phyloP scores from a whole-genome alignment of 2,329 filamentous ascomycete species.

The Trichoderma sp. region DNA sequence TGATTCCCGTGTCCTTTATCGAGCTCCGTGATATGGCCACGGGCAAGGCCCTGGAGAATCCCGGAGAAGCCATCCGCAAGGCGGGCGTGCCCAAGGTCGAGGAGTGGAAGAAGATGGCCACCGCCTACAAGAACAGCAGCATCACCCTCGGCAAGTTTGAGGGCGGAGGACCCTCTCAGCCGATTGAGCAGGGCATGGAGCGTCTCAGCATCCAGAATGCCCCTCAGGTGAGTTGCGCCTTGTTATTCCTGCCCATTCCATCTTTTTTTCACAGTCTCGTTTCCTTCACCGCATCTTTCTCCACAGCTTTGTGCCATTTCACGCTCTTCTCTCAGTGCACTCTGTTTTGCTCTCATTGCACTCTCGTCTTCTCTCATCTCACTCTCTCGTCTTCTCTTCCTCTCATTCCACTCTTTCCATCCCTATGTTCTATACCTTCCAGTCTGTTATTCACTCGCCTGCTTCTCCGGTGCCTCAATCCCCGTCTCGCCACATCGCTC shows the following conservation, averaged over 20 bases:
- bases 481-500: too few relatives aligned
- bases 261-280: not conserved
- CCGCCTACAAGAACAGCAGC: slow-evolving; percentile 98
- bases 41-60: slow-evolving; percentile 77
- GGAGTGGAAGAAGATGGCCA: slow-evolving; percentile 99
- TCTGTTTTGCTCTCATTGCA: not conserved
- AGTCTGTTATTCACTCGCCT: too few relatives aligned
- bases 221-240: slow-evolving; percentile 34
- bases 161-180: slow-evolving; percentile 49
- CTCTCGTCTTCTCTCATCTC: not conserved
- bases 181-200: slow-evolving; percentile 71
- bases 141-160: slow-evolving; percentile 94
- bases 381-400: not conserved
- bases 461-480: too few relatives aligned
- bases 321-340: not conserved
- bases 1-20: slow-evolving; percentile 96
- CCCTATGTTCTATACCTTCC: too few relatives aligned
- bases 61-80: slow-evolving; percentile 79
- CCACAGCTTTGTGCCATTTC: not conserved
- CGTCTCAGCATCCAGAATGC: slow-evolving; percentile 69
- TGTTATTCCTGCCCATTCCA: not conserved
- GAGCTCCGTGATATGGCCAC: slow-evolving; percentile 94
- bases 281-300: not conserved
- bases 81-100: slow-evolving; percentile 94
- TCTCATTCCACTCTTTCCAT: not conserved